These are phyloP conservation scores for Vigna trinervia DNA, from an alignment of 306 rosid genomes.

Conservation along the genomic window DNA sequence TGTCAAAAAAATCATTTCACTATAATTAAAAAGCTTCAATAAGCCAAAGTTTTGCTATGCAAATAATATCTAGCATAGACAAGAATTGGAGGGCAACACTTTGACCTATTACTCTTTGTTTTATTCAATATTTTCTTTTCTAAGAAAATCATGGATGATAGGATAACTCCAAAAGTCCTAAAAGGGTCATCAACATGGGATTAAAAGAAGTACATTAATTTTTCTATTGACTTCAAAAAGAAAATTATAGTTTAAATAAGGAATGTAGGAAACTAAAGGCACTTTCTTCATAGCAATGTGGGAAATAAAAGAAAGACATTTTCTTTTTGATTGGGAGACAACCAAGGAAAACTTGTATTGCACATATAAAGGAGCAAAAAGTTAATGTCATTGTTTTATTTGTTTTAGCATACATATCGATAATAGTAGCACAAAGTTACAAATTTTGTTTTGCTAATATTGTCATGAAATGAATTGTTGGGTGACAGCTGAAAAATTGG, in stretches of 20 bases:
- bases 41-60: background rate
- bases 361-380: background rate
- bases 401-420: background rate
- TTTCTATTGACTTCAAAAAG: background rate
- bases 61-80: background rate
- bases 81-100: background rate
- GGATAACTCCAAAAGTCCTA: constrained; percentile 14
- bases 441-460: constrained; percentile 32
- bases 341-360: constrained; percentile 9
- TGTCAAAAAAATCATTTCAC: no score
- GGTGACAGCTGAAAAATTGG: constrained; percentile 74
- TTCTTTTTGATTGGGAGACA: constrained; percentile 8
- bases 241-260: background rate
- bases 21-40: background rate
- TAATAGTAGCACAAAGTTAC: background rate
- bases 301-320: constrained; percentile 20
- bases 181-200: constrained; percentile 9
- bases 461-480: constrained; percentile 37
- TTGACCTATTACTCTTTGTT: background rate
- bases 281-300: background rate
- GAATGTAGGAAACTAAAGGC: background rate
- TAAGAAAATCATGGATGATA: constrained; percentile 4
- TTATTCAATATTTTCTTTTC: background rate
- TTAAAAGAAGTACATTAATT: background rate
- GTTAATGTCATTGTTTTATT: constrained; percentile 20